phyloP scores from a whole-genome alignment of 2,329 filamentous ascomycete genomes.

The Aureobasidium sp. region DNA sequence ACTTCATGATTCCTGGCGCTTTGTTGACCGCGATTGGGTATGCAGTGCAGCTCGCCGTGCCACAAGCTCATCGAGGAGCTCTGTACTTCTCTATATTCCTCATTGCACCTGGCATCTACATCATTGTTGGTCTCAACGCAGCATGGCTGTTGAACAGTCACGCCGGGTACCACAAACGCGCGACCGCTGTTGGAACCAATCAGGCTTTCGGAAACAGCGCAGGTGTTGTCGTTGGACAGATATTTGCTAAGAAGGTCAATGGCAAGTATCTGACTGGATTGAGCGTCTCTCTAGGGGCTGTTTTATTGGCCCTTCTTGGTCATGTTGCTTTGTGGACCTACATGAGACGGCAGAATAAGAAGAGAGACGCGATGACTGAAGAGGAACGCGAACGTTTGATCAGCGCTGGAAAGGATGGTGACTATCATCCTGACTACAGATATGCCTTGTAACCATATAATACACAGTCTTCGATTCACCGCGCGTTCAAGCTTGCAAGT shows the following conservation, averaged over 20 bases:
- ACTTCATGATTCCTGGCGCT: constrained; percentile 56
- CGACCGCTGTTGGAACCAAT: constrained; percentile 62
- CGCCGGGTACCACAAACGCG: constrained; percentile 67
- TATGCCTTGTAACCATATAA: not conserved
- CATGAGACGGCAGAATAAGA: not conserved
- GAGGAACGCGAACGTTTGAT: not conserved
- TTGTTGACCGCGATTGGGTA: constrained; percentile 44
- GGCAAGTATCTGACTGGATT: constrained; percentile 45
- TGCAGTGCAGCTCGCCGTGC: constrained; percentile 50
- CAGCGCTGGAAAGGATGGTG: not conserved
- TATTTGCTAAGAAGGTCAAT: constrained; percentile 37
- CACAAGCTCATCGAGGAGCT: constrained; percentile 47
- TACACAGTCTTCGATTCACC: not conserved
- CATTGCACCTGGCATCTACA: constrained; percentile 64
- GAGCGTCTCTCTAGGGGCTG: constrained; percentile 42
- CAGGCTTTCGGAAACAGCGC: constrained; percentile 61
- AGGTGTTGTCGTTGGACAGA: constrained; percentile 53
- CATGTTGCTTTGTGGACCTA: constrained; percentile 18
- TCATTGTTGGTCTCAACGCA: constrained; percentile 45
- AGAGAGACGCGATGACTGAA: not conserved
- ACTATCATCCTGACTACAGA: not conserved
- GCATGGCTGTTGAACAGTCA: constrained; percentile 58
- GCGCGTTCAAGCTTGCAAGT: no score
- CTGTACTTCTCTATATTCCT: constrained; percentile 71
- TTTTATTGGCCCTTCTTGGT: constrained; percentile 30